A percentile compares a stretch with the other conserved stretches of the same genome.
Conservation (phyloP, 805 yeast genomes). For the Zygosaccharomyces bailii region DNA sequence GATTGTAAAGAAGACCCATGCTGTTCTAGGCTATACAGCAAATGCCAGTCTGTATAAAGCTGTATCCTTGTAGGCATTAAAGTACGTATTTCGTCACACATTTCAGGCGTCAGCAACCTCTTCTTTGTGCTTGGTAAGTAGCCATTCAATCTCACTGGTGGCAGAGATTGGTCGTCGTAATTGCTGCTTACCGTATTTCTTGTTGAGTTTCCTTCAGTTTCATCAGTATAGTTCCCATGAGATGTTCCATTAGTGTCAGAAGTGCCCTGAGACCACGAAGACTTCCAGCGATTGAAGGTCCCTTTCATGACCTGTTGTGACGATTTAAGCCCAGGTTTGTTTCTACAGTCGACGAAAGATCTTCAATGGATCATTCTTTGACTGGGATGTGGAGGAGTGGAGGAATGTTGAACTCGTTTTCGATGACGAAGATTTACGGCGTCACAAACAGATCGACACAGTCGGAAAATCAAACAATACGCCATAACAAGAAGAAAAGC, state of each 20-base stretch:
- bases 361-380: background rate
- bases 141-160: constrained; percentile 58
- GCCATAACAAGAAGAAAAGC: background rate
- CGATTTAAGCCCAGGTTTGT: background rate
- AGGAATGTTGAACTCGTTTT: constrained; percentile 4
- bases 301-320: background rate
- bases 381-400: background rate
- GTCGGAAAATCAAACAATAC: background rate
- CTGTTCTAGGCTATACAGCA: constrained; percentile 83
- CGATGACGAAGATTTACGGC: constrained; percentile 3
- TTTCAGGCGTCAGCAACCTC: constrained; percentile 51
- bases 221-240: background rate
- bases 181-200: constrained; percentile 1
- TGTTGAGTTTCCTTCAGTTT: background rate
- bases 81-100: constrained; percentile 72
- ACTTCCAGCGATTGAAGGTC: constrained; percentile 4
- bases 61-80: constrained; percentile 78
- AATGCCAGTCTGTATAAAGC: constrained; percentile 69
- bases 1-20: constrained; percentile 87
- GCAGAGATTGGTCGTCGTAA: constrained; percentile 41
- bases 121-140: constrained; percentile 56
- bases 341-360: background rate
- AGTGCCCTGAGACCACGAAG: constrained; percentile 4
- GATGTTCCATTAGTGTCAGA: background rate
- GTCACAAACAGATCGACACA: constrained; percentile 1